A percentile compares a stretch with the other conserved stretches of the same genome.
phyloP scores from a whole-genome alignment of 208 protist species.

The Trypanosoma lewisi region DNA sequence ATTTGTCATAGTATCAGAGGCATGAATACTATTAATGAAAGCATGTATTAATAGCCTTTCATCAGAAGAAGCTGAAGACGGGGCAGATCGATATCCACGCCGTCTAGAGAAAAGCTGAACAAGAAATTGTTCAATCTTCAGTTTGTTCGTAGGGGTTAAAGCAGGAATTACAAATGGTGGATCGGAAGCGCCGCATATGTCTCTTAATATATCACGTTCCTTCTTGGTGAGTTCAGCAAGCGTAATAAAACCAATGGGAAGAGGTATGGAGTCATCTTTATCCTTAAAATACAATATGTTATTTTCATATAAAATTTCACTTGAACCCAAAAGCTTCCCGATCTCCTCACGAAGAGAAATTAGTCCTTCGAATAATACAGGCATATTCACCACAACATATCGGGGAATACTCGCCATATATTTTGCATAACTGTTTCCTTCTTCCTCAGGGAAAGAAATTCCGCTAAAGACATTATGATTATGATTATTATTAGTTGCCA shows the following conservation, averaged over 20 bases:
- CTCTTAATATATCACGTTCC: conserved; percentile 4
- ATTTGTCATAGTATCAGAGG: not conserved
- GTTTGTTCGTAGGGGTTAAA: not conserved
- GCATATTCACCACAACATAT: conserved; percentile 16
- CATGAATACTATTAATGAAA: conserved; percentile 3
- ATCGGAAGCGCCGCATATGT: conserved; percentile 1
- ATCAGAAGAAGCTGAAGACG: conserved; percentile 12
- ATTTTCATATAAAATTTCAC: conserved; percentile 5
- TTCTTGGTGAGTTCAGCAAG: conserved; percentile 4
- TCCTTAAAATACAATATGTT: conserved; percentile 18
- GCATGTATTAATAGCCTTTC: conserved; percentile 6
- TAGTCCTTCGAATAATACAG: conserved; percentile 17
- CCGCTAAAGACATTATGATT: no score
- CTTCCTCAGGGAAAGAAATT: not conserved
- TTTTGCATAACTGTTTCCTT: not conserved
- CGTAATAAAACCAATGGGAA: conserved; percentile 17
- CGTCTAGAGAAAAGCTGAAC: not conserved
- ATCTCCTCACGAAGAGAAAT: conserved; percentile 5
- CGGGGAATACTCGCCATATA: not conserved
- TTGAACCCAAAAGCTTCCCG: conserved; percentile 2
- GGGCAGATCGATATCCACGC: conserved; percentile 8
- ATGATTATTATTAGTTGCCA: not conserved
- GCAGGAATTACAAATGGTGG: conserved; percentile 15
- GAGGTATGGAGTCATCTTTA: conserved; percentile 5
- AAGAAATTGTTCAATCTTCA: not conserved